Percentiles rank a stretch among this genome's conserved stretches.
These are phyloP conservation scores for Chlamydomonas schloesseri DNA, from an alignment of 139 green algal genomes.

Conservation along the genomic window DNA sequence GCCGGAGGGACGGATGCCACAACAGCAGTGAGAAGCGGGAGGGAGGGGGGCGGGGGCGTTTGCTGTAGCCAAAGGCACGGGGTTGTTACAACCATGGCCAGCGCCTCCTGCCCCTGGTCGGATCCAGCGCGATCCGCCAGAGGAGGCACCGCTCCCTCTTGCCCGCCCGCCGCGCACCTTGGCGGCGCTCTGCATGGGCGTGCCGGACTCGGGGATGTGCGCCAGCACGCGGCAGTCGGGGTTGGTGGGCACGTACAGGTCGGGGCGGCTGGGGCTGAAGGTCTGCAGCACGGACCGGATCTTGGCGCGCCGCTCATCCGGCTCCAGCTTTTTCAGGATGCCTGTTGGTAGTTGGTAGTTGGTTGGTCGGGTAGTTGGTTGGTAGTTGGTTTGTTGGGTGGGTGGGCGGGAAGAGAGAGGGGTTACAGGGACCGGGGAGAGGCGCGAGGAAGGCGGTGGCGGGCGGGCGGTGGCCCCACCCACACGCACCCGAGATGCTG, in stretches of 20 bases:
- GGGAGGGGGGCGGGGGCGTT: too few relatives aligned
- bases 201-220: conserved; percentile 72
- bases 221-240: conserved; percentile 74
- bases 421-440: too few relatives aligned
- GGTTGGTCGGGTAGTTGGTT: background rate
- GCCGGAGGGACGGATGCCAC: background rate
- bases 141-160: background rate
- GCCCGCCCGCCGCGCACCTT: conserved; percentile 63
- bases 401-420: background rate
- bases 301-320: conserved; percentile 68
- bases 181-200: conserved; percentile 89
- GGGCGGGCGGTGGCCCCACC: too few relatives aligned
- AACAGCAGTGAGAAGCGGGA: too few relatives aligned
- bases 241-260: conserved; percentile 95
- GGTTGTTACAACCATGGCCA: too few relatives aligned
- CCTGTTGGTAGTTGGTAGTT: conserved; percentile 19
- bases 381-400: too few relatives aligned
- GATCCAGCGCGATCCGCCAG: too few relatives aligned
- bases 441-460: too few relatives aligned
- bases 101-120: too few relatives aligned
- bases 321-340: conserved; percentile 71
- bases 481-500: conserved; percentile 65
- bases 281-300: conserved; percentile 67
- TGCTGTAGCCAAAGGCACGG: too few relatives aligned
- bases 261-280: conserved; percentile 52